Evolutionary conservation across 306 rosid genomes (phyloP), one percentile per base, ranked within the genome.

Genomic region (Notholithocarpus densiflorus): DNA sequence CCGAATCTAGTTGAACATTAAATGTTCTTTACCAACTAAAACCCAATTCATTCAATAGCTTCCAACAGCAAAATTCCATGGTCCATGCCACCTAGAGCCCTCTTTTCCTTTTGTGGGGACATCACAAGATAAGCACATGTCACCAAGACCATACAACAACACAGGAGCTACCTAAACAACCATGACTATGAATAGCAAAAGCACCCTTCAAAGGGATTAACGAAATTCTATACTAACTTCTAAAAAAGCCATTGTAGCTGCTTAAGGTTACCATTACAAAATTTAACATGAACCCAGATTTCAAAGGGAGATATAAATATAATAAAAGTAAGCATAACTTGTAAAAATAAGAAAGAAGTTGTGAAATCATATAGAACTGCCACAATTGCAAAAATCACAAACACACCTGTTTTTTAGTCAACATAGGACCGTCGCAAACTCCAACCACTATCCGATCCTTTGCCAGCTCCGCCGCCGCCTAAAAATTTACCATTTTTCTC

Each of bases 381-480:
- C 34, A 57, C 65, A 65, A 1, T 19, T 79, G 27, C 14, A 11
- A 6, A 32, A 65, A 77, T 19, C 26, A 69, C 51, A 45, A 68
- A 29, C 0, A 24, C 75, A 29, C 98, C 96, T 74, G 83, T 81
- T 93, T 95, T 23, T 93, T 95, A 9, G 82, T 77, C 64, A 95
- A 77, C 98, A 95, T 95, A 77, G 97, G 98, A 0, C 98, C 97
- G 48, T 91, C 94, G 71, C 98, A 95, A 52, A 95, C 82, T 82
- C 98, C 99, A 56, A 93, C 76, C 11, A 91, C 93, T 83, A 91
- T 82, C 56, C 97, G 86, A 69, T 83, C 73, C 88, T 84, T 85
- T 3, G 96, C 93, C 48, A 91, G 75, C 78, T 89, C 85, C 29
- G 93, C 96, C 60, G 98, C 81, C 20, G 88, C 97, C 97, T 94